A percentile compares a stretch with the other conserved stretches of the same genome.
Evolutionary conservation across 2,329 filamentous ascomycete species (phyloP).

Genomic region (Sclerotinia glacialis): DNA sequence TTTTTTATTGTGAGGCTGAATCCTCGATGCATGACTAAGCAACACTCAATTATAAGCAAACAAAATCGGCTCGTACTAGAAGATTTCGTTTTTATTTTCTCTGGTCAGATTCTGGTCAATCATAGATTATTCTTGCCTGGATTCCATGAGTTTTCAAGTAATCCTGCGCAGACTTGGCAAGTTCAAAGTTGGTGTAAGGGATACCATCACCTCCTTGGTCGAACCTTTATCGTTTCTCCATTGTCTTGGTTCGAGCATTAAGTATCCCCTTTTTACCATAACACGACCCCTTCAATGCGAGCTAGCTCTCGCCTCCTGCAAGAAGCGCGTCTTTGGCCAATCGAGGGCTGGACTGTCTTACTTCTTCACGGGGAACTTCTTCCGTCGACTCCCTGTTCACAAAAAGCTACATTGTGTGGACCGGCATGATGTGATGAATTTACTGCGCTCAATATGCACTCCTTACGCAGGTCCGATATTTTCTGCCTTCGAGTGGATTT

Average conservation of each 20-base stretch:
- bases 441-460: conserved; percentile 8
- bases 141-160: neutral
- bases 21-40: conserved; percentile 5
- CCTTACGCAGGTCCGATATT: conserved; percentile 8
- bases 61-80: neutral
- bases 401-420: neutral
- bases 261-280: neutral
- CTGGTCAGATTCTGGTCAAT: neutral
- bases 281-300: neutral
- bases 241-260: conserved; percentile 8
- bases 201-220: conserved; percentile 15
- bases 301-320: neutral
- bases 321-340: conserved; percentile 2
- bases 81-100: neutral
- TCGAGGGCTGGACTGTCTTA: neutral
- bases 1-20: neutral
- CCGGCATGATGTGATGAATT: neutral
- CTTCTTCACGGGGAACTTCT: conserved; percentile 1
- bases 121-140: neutral
- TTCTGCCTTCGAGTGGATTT: conserved; percentile 10
- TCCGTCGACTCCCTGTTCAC: conserved; percentile 2
- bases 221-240: conserved; percentile 10
- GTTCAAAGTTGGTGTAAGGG: conserved; percentile 13
- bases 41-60: conserved; percentile 1
- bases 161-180: neutral